Base-by-base conservation (phyloP, 805 yeast species). In the Candida loeiensis region DNA sequence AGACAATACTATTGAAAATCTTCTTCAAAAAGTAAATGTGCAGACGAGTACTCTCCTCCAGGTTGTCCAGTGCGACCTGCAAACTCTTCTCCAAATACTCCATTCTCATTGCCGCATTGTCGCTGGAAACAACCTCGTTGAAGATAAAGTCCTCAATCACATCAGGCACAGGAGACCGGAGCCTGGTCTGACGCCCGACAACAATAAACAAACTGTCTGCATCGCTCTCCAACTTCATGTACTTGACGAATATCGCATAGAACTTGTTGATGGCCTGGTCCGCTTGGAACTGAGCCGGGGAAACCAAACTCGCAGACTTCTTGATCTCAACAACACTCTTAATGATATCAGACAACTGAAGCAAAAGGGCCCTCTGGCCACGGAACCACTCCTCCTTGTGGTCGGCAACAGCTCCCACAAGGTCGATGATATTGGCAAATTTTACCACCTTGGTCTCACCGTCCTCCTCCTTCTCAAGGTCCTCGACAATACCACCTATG, bases 351-450 rank as follows among this genome's bases (percentile, higher is more conserved):
- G 73, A 66, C 33, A 80, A 53, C 16, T 65, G 63, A 17, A 66
- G 54, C 17, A 82, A 54, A 1, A 75, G 41, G 1, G 66, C 73
- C 20, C 64, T 65, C 51, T 82, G 83, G 1, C 59, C 53, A 18
- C 58, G 58, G 36, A 85, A 62, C 95, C 95, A 87, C 1, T 69
- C 76, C 2, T 47, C 40, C 19, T 81, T 82, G 36, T 64, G 69
- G 1, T 61, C 51, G 1, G 73, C 61, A 34, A 87, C 62, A 0
- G 88, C 73, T 15, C 65, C 62, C 17, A 85, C 60, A 39, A 87
- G 56, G 53, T 85, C 90, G 31, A 87, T 71, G 46, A 83, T 64
- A 52, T 89, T 90, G 13, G 90, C 81, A 54, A 86, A 77, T 47
- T 81, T 84, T 5, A 75, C 65, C 35, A 81, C 76, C 51, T 76